A percentile compares a stretch with the other conserved stretches of the same genome.
Conservation (phyloP, 108 stramenopile species). For the Seminavis robusta region DNA sequence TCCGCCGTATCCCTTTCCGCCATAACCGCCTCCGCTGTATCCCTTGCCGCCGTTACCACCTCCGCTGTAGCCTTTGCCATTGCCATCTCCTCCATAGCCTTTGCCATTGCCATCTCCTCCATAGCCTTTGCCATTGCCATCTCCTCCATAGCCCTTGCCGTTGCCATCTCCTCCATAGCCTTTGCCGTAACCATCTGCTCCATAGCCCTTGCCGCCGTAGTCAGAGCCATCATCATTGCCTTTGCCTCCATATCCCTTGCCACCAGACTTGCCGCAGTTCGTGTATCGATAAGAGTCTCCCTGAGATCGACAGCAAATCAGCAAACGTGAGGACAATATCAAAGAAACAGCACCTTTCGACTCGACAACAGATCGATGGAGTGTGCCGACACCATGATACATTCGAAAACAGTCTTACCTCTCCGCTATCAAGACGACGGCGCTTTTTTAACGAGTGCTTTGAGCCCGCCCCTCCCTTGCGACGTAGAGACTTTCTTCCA, state of each 20-base stretch:
- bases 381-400: no score
- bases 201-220: neutral
- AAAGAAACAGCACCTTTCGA: no score
- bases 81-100: slow-evolving; percentile 1
- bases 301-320: no score
- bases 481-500: no score
- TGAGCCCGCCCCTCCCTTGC: no score
- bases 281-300: no score
- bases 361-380: no score
- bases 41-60: slow-evolving; percentile 1
- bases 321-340: no score
- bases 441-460: no score
- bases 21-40: neutral
- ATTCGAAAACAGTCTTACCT: no score
- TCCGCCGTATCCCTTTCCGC: neutral
- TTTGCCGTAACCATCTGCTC: slow-evolving; percentile 5
- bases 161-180: neutral
- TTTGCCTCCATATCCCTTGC: neutral
- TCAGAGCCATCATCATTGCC: neutral
- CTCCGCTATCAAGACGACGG: no score
- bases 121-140: neutral
- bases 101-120: neutral
- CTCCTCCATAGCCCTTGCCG: neutral
- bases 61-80: slow-evolving; percentile 7
- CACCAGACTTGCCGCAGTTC: neutral